Evolutionary conservation across 2,329 filamentous ascomycete species (phyloP), one percentile per base, ranked within the genome.

Genomic region (Colletotrichum endophyticum): DNA sequence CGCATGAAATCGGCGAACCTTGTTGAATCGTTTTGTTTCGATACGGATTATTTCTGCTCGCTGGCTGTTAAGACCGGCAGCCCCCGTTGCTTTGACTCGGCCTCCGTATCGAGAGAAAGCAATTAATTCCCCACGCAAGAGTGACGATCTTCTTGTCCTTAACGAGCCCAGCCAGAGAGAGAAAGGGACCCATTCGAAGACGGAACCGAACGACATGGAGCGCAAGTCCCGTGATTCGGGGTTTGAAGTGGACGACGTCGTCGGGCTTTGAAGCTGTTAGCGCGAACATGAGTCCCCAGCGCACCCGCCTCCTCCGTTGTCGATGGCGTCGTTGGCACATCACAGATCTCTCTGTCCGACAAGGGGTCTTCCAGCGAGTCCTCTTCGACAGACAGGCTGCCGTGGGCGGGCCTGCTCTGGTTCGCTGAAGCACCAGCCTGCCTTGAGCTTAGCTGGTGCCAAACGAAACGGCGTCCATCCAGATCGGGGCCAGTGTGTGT

Each of bases 391-490:
- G 68, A 28, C 61, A 27, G 36, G 49, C n/a, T 44, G 36, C 16
- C 36, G 16, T 32, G 25, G 8, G n/a, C 61, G 34, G 19, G 32
- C 22, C 34, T 63, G 30, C 30, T 63, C 15, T 34, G 59, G 28
- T 30, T 63, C 36, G 28, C 32, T 25, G n/a, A 63, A 63, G 61
- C n/a, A 44, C 61, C 61, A 63, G 61, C 53, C 62, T 22, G 30
- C 36, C 44, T 44, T 25, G 15, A 34, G 62, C 30, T 61, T 57
- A 68, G 70, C 61, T 22, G 53, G 39, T 68, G 53, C 70, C 73
- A 67, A 75, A 64, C 63, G 69, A 75, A 75, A 75, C 73, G 73
- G 73, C 73, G 73, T 68, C 73, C 63, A 75, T 64, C 73, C 73
- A 64, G 70, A 68, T 75, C 56, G 69, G 69, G 73, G 16, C 28